Conservation (phyloP, 2,329 filamentous ascomycete genomes). For the Mycosphaerella sp. region DNA sequence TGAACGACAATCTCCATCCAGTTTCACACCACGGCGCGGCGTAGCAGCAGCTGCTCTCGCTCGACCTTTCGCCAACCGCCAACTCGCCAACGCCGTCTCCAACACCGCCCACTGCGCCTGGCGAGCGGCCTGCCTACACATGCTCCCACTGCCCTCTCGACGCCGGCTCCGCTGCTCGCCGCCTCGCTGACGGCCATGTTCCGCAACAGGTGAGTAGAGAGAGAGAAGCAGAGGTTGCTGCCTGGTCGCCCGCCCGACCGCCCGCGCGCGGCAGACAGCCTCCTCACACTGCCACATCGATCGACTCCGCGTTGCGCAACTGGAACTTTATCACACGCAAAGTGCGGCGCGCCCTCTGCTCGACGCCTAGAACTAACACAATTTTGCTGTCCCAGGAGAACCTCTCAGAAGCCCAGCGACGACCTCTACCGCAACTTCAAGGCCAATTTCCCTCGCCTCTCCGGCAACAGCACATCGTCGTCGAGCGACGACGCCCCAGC, state of each 20-base stretch:
- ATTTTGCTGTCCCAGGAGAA: slow-evolving; percentile 34
- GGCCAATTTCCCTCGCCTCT: slow-evolving; percentile 71
- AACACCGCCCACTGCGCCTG: not conserved
- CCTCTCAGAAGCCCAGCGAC: slow-evolving; percentile 77
- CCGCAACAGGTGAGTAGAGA: slow-evolving; percentile 41
- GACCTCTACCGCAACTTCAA: slow-evolving; percentile 80
- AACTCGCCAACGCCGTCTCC: not conserved
- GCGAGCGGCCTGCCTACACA: slow-evolving; percentile 10
- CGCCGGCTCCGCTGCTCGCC: slow-evolving; percentile 18
- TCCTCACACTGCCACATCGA: slow-evolving; percentile 20
- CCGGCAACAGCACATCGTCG: slow-evolving; percentile 30
- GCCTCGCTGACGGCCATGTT: slow-evolving; percentile 37
- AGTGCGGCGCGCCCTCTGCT: slow-evolving; percentile 6
- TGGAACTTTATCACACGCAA: slow-evolving; percentile 19
- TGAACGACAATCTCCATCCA: slow-evolving; percentile 19
- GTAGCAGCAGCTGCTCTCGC: slow-evolving; percentile 8
- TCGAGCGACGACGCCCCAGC: slow-evolving; percentile 39
- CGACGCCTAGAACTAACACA: no score
- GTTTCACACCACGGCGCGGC: slow-evolving; percentile 17
- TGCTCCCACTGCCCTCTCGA: slow-evolving; percentile 14
- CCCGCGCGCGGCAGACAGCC: slow-evolving; percentile 5
- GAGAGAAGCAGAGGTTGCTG: slow-evolving; percentile 4
- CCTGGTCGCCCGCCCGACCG: slow-evolving; percentile 9
- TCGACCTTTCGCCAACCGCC: not conserved
- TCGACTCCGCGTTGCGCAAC: slow-evolving; percentile 22